These are phyloP conservation scores for Apophysomyces elegans DNA, from an alignment of 371 early-diverging fungal species.

Conservation along the genomic window DNA sequence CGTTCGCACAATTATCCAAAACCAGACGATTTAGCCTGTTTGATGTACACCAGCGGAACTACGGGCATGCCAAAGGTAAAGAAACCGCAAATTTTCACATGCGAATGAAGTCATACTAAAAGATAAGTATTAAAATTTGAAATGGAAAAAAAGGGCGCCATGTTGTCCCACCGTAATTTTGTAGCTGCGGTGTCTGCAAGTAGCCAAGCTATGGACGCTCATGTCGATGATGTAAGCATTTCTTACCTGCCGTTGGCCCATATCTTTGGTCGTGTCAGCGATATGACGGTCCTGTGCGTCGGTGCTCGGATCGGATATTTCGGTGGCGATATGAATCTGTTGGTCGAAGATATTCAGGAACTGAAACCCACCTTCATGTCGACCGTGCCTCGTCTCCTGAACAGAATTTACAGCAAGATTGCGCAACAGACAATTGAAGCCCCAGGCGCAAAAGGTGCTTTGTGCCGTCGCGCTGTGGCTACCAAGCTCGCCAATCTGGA, in stretches of 20 bases:
- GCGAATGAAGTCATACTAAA: neutral
- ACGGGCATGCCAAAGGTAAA: slow-evolving; percentile 74
- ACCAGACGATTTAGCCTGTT: slow-evolving; percentile 65
- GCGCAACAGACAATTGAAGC: slow-evolving; percentile 72
- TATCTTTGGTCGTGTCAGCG: slow-evolving; percentile 79
- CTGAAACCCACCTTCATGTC: slow-evolving; percentile 85
- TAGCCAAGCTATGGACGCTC: slow-evolving; percentile 15
- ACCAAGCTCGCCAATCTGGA: slow-evolving; percentile 62
- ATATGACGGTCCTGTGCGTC: slow-evolving; percentile 24
- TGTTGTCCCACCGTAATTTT: slow-evolving; percentile 60
- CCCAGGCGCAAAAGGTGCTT: slow-evolving; percentile 59
- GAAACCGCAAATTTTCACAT: neutral
- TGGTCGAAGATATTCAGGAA: slow-evolving; percentile 84
- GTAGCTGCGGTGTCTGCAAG: slow-evolving; percentile 28
- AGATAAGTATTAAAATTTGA: neutral
- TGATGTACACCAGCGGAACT: slow-evolving; percentile 46
- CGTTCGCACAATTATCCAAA: slow-evolving; percentile 41
- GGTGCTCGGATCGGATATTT: slow-evolving; percentile 82
- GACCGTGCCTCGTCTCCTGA: slow-evolving; percentile 92
- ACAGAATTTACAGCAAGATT: slow-evolving; percentile 87
- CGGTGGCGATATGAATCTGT: slow-evolving; percentile 77
- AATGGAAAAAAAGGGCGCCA: slow-evolving; percentile 45
- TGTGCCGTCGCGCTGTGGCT: slow-evolving; percentile 62
- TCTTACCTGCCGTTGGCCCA: slow-evolving; percentile 94
- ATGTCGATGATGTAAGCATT: slow-evolving; percentile 44